Evolutionary conservation across 2,329 filamentous ascomycete genomes (phyloP), one percentile per base, ranked within the genome.

Genomic region (Pleoardoris graminearum): DNA sequence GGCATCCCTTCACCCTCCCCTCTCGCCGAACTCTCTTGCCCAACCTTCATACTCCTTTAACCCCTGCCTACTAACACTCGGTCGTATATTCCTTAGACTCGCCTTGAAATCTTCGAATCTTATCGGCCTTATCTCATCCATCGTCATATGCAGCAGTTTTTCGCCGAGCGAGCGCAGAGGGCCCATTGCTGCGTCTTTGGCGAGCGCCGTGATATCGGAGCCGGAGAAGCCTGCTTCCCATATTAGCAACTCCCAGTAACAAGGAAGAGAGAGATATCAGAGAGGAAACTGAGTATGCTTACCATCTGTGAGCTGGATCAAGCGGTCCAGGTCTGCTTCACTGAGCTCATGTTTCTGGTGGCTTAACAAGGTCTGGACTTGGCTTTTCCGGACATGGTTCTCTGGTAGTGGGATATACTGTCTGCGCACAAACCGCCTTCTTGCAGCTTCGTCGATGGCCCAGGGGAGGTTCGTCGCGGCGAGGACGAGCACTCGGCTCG

Each of bases 151-250:
- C 29, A 99, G 80, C 25, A 99, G 77, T 35, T 89, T 90, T 71
- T 97, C 94, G 22, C 94, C 94, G 2, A 97, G 79, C 48, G 91
- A 93, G 27, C 94, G 85, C 11, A 99, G 78, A 0, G 94, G 94
- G 0, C 94, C 93, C 94, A 99, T 99, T 2, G 94, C 94, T 7
- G 94, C 94, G 70, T 99, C 94, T 75, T 99, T 99, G 7, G 94
- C 94, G 7, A 99, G 79, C 1, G 94, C 92, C 19, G 94, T 97
- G 60, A 99, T 96, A 67, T 99, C 94, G 1, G 91, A 96, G 38
- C 94, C 94, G 7, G 91, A 97, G 76, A 96, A 99, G n/a, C 91
- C 92, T 97, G 17, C n/a, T n/a, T 19, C 27, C 55, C 21, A 58
- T 12, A 12, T 48, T n/a, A 51, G 12, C 16, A 10, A 4, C 4